These are phyloP conservation scores for Monarda citriodora DNA, from an alignment of 305 asterid genomes.

Conservation along the genomic window DNA sequence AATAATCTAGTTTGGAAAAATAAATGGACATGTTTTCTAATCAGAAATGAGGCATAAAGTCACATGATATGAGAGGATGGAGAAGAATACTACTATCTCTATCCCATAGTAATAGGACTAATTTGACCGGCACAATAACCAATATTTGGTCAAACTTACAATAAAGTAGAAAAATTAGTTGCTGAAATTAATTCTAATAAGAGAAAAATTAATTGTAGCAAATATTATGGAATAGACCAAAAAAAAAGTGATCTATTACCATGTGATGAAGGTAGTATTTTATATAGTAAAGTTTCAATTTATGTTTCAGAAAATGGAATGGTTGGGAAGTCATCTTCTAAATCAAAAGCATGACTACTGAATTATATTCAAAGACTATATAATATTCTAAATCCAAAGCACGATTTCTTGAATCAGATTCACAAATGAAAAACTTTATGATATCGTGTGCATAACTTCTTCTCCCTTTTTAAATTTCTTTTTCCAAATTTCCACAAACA, in stretches of 20 bases:
- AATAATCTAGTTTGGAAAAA: background rate
- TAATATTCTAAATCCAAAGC: background rate
- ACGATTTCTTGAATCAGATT: conserved; percentile 3
- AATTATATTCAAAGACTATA: background rate
- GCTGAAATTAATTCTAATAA: no score
- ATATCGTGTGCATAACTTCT: background rate
- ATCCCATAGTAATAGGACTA: no score
- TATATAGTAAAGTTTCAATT: background rate
- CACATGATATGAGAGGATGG: conserved; percentile 21
- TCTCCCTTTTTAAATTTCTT: background rate
- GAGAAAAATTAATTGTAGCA: no score
- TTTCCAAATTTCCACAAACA: background rate
- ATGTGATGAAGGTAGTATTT: no score
- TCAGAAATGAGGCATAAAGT: background rate
- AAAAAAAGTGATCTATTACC: no score
- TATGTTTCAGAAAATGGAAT: background rate
- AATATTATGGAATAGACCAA: no score
- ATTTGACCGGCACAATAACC: no score
- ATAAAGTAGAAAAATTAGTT: no score
- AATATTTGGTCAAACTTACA: no score
- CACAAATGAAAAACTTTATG: background rate
- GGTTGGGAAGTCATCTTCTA: background rate
- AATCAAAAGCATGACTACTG: conserved; percentile 14
- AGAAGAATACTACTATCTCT: background rate
- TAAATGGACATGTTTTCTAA: background rate